Percentiles rank a stretch among this genome's conserved stretches.
phyloP scores from a whole-genome alignment of 805 yeast species.

The Wickerhamomyces queroliae region DNA sequence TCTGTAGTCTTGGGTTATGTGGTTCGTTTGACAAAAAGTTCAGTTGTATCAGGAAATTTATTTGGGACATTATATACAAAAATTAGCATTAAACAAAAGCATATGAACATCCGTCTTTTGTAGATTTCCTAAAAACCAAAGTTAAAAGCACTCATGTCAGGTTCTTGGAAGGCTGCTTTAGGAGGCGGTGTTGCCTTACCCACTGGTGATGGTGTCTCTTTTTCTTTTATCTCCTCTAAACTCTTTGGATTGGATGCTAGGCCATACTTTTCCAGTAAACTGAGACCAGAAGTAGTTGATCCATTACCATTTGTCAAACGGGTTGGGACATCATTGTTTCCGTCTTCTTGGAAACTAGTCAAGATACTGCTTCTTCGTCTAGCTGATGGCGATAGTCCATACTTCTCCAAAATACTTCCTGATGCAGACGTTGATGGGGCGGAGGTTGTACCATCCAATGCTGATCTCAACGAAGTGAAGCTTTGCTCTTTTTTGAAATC shows the following conservation, averaged over 20 bases:
- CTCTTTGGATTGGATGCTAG: slow-evolving; percentile 15
- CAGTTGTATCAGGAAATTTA: background rate
- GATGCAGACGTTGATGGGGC: background rate
- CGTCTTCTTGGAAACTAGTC: slow-evolving; percentile 2
- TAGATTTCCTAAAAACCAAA: slow-evolving; percentile 32
- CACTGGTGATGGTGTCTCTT: slow-evolving; percentile 4
- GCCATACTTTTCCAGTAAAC: slow-evolving; percentile 24
- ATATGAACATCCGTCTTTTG: background rate
- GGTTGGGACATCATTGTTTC: background rate
- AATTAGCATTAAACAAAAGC: background rate
- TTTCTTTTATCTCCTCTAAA: slow-evolving; percentile 8
- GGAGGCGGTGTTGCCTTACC: slow-evolving; percentile 33
- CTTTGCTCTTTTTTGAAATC: slow-evolving; percentile 12
- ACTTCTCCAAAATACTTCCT: slow-evolving; percentile 14
- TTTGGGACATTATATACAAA: background rate
- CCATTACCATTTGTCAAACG: slow-evolving; percentile 2
- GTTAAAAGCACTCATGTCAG: slow-evolving; percentile 71
- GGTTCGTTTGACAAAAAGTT: background rate
- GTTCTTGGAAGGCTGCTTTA: slow-evolving; percentile 54
- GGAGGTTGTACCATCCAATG: slow-evolving; percentile 1
- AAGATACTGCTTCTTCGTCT: slow-evolving; percentile 18
- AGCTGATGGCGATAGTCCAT: slow-evolving; percentile 19
- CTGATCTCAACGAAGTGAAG: slow-evolving; percentile 4
- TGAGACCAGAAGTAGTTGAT: slow-evolving; percentile 6
- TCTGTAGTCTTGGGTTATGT: background rate